phyloP scores from a whole-genome alignment of 192 early-diverging fungal species.

The Rhizoclosmatium sp. region DNA sequence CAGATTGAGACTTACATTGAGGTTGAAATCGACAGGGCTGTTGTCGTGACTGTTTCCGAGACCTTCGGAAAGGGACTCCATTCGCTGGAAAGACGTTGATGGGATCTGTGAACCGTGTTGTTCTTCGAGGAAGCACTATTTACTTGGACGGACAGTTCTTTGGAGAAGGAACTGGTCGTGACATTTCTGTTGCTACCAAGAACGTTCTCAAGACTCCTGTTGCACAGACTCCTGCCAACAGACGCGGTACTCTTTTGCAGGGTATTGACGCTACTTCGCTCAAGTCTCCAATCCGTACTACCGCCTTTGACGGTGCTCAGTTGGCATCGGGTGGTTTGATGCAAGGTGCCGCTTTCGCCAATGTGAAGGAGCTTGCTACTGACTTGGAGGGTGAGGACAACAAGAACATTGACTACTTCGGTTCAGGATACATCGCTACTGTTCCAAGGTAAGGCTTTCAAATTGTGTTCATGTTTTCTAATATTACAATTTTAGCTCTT shows the following conservation, averaged over 20 bases:
- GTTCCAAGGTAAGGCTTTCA: constrained; percentile 46
- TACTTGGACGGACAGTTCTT: constrained; percentile 84
- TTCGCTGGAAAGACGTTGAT: constrained; percentile 64
- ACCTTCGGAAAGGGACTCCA: constrained; percentile 63
- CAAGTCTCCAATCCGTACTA: constrained; percentile 18
- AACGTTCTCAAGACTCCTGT: constrained; percentile 38
- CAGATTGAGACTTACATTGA: constrained; percentile 95
- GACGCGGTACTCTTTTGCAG: neutral
- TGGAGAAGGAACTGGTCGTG: constrained; percentile 53
- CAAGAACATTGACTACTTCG: constrained; percentile 42
- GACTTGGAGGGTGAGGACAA: constrained; percentile 45
- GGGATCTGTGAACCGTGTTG: constrained; percentile 88
- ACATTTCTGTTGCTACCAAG: constrained; percentile 62
- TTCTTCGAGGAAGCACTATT: constrained; percentile 83
- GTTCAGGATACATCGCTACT: constrained; percentile 51
- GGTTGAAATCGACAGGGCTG: constrained; percentile 83
- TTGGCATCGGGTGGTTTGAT: constrained; percentile 13
- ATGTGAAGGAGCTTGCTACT: constrained; percentile 41
- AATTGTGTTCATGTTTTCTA: neutral
- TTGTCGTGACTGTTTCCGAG: constrained; percentile 43
- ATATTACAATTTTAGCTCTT: constrained; percentile 34
- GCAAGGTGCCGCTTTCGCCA: constrained; percentile 42
- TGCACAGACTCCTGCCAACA: constrained; percentile 7
- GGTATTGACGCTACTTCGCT: neutral
- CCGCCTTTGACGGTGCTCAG: neutral